phyloP scores from a whole-genome alignment of 2,329 filamentous ascomycete species.

The Colletotrichum sidae region DNA sequence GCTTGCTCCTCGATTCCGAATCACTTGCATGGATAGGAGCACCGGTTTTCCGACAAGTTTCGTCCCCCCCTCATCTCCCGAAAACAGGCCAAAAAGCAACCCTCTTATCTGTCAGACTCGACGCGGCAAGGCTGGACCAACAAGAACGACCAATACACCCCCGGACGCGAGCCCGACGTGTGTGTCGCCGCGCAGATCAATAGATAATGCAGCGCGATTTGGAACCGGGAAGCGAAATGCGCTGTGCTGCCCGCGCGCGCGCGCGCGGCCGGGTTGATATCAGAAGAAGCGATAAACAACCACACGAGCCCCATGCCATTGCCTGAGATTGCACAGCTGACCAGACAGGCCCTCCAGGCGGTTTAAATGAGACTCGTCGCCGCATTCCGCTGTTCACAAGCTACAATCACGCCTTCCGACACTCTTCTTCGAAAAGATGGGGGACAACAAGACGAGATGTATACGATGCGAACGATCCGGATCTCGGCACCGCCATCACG shows the following conservation, averaged over 20 bases:
- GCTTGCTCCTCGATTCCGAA: slow-evolving; percentile 8
- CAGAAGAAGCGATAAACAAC: background rate
- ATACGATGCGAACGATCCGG: background rate
- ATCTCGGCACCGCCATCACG: slow-evolving; percentile 25
- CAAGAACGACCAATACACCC: slow-evolving; percentile 2
- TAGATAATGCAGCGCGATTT: slow-evolving; percentile 36
- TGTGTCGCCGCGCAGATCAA: slow-evolving; percentile 28
- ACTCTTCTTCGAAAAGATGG: too few species aligned
- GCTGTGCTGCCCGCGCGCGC: background rate
- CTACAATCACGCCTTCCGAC: too few species aligned
- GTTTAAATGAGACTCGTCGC: too few species aligned
- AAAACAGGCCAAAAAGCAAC: slow-evolving; percentile 32
- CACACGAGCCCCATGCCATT: too few species aligned
- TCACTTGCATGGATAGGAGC: slow-evolving; percentile 4
- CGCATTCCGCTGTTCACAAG: too few species aligned
- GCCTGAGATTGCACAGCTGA: too few species aligned
- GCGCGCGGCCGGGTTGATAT: background rate
- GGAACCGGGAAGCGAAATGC: background rate
- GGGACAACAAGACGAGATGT: too few species aligned
- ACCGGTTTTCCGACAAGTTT: background rate
- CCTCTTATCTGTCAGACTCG: slow-evolving; percentile 32
- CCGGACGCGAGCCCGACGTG: slow-evolving; percentile 12
- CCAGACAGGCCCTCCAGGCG: too few species aligned
- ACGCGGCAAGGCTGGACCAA: slow-evolving; percentile 23
- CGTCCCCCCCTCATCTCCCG: background rate